These are phyloP conservation scores for Oryza punctata DNA, from an alignment of 176 grass and related monocot genomes.

Conservation along the genomic window DNA sequence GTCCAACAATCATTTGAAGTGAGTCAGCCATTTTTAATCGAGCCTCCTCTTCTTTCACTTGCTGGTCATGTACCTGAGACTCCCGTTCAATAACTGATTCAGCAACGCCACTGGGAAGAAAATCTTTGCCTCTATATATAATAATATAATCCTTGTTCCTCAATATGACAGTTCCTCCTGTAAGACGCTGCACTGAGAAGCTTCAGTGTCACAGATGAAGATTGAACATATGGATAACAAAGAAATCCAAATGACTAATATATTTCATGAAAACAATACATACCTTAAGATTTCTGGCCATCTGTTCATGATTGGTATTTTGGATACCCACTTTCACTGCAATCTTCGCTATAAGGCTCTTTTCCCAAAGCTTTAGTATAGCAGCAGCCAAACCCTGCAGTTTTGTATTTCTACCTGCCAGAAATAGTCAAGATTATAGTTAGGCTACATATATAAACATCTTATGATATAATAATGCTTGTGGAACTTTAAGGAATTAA, in stretches of 20 bases:
- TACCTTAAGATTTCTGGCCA: constrained; percentile 90
- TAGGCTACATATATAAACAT: constrained; percentile 7
- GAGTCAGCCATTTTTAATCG: constrained; percentile 53
- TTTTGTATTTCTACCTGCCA: constrained; percentile 73
- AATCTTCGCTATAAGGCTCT: constrained; percentile 84
- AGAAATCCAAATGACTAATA: background rate
- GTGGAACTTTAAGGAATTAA: background rate
- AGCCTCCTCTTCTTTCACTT: constrained; percentile 80
- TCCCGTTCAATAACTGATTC: constrained; percentile 61
- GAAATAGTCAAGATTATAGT: constrained; percentile 23
- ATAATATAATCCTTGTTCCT: constrained; percentile 93
- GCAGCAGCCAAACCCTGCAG: constrained; percentile 87
- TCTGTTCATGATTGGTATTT: constrained; percentile 71
- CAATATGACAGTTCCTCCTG: constrained; percentile 87
- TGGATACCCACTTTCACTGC: constrained; percentile 92
- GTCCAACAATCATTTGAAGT: constrained; percentile 40
- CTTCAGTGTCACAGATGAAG: constrained; percentile 52
- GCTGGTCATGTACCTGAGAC: constrained; percentile 55
- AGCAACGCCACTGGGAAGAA: constrained; percentile 69
- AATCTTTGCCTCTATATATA: constrained; percentile 97
- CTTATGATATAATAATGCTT: background rate
- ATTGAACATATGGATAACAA: constrained; percentile 27
- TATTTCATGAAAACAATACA: constrained; percentile 31
- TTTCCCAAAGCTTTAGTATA: constrained; percentile 95
- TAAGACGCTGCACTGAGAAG: constrained; percentile 82